Conservation (phyloP, 768 basidiomycete species). For the Erythrobasidium yunnanense region DNA sequence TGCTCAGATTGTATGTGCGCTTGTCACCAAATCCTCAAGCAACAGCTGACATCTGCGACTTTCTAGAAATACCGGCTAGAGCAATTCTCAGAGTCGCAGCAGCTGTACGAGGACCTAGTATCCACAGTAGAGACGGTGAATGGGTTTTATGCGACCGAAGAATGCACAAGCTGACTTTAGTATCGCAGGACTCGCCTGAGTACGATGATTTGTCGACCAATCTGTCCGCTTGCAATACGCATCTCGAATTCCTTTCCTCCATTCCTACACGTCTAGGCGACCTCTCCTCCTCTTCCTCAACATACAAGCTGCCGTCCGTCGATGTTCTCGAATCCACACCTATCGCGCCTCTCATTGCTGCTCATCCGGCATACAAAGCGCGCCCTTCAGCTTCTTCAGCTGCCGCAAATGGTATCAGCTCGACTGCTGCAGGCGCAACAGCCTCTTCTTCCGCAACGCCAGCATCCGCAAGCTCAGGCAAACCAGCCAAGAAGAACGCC, state of each 20-base stretch:
- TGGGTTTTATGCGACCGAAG: neutral
- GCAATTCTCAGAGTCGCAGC: conserved; percentile 39
- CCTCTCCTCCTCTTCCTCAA: conserved; percentile 33
- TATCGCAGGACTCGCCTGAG: conserved; percentile 43
- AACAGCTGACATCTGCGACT: neutral
- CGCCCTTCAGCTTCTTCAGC: conserved; percentile 27
- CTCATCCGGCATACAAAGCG: conserved; percentile 27
- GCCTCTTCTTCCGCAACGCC: conserved; percentile 11
- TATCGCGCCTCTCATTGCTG: conserved; percentile 31
- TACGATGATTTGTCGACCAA: conserved; percentile 43
- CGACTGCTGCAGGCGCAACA: conserved; percentile 31
- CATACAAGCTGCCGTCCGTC: conserved; percentile 34
- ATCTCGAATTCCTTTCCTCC: conserved; percentile 40
- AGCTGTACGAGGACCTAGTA: conserved; percentile 43
- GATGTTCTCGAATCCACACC: conserved; percentile 38
- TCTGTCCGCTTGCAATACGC: conserved; percentile 38
- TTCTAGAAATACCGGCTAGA: conserved; percentile 43
- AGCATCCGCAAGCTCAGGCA: neutral
- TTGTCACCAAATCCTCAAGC: neutral
- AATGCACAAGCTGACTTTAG: neutral
- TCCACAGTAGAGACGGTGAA: conserved; percentile 41
- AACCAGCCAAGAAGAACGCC: neutral
- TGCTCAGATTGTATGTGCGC: conserved; percentile 44
- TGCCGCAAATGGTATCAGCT: conserved; percentile 36
- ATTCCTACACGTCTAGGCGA: conserved; percentile 30